Conservation (phyloP, 257 asterid species). For the Solanum virginianum region DNA sequence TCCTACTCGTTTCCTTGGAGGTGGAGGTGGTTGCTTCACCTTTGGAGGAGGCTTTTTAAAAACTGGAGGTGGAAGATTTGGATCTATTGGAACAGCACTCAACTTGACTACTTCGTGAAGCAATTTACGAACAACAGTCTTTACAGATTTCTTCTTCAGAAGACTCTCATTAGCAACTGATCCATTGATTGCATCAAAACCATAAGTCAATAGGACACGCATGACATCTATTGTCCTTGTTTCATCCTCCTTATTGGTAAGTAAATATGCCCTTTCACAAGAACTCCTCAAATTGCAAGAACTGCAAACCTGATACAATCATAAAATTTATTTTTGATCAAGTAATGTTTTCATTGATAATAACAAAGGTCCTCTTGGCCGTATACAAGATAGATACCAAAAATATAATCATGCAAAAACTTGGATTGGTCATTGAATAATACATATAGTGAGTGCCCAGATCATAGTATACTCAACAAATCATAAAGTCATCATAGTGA, state of each 20-base stretch:
- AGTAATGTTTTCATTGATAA: neutral
- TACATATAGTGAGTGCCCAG: neutral
- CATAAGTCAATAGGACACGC: slow-evolving; percentile 76
- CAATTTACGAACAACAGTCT: slow-evolving; percentile 66
- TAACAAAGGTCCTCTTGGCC: neutral
- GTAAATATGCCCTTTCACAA: slow-evolving; percentile 83
- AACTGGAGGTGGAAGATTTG: slow-evolving; percentile 87
- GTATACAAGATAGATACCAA: neutral
- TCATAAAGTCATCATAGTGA: neutral
- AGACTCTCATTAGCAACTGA: slow-evolving; percentile 52
- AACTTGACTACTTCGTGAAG: slow-evolving; percentile 81
- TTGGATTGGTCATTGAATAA: neutral
- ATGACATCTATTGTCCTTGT: slow-evolving; percentile 78
- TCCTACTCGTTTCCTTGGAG: slow-evolving; percentile 77
- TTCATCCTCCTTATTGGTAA: slow-evolving; percentile 93
- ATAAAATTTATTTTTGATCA: neutral
- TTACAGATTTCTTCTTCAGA: slow-evolving; percentile 62
- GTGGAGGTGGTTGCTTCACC: slow-evolving; percentile 90
- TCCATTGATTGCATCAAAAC: slow-evolving; percentile 65
- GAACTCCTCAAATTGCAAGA: slow-evolving; percentile 85
- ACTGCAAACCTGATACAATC: slow-evolving; percentile 72
- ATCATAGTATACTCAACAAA: neutral
- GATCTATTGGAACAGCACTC: slow-evolving; percentile 94
- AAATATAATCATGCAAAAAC: neutral
- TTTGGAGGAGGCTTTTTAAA: slow-evolving; percentile 77